These are phyloP conservation scores for Xerocomus amazonicus DNA, from an alignment of 1,284 basidiomycete genomes.

Conservation along the genomic window DNA sequence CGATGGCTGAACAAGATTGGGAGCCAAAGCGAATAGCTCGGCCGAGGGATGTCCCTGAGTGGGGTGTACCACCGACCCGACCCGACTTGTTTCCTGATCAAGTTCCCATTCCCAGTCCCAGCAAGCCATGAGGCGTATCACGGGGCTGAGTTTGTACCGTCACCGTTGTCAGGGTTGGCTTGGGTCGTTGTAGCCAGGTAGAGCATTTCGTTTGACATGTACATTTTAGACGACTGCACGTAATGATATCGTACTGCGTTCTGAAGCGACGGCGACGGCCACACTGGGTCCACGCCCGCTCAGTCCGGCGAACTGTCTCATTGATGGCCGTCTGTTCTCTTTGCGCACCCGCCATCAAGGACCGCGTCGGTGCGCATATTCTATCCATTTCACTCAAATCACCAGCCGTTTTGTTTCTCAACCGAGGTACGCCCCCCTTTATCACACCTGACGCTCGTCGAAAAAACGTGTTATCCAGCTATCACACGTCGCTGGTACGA, in stretches of 20 bases:
- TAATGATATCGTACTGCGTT: background rate
- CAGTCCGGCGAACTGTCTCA: too few species aligned
- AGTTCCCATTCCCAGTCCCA: too few species aligned
- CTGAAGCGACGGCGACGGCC: background rate
- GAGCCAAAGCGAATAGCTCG: constrained; percentile 84
- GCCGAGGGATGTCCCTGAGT: constrained; percentile 82
- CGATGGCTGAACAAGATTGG: constrained; percentile 68
- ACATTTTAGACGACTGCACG: background rate
- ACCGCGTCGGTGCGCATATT: background rate
- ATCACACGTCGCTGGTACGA: background rate
- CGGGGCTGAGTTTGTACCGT: background rate
- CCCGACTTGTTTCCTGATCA: constrained; percentile 26
- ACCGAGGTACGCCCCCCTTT: background rate
- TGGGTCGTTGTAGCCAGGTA: background rate
- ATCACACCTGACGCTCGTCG: too few species aligned
- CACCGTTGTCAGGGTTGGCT: too few species aligned
- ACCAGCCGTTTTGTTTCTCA: background rate
- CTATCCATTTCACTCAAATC: background rate
- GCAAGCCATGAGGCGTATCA: background rate
- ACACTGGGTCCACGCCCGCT: background rate
- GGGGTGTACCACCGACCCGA: constrained; percentile 73
- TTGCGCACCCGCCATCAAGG: too few species aligned
- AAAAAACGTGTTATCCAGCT: background rate
- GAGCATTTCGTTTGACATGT: constrained; percentile 1
- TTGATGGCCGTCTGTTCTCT: too few species aligned